These are phyloP conservation scores for Microcera coccophila DNA, from an alignment of 2,329 filamentous ascomycete genomes.

Conservation along the genomic window DNA sequence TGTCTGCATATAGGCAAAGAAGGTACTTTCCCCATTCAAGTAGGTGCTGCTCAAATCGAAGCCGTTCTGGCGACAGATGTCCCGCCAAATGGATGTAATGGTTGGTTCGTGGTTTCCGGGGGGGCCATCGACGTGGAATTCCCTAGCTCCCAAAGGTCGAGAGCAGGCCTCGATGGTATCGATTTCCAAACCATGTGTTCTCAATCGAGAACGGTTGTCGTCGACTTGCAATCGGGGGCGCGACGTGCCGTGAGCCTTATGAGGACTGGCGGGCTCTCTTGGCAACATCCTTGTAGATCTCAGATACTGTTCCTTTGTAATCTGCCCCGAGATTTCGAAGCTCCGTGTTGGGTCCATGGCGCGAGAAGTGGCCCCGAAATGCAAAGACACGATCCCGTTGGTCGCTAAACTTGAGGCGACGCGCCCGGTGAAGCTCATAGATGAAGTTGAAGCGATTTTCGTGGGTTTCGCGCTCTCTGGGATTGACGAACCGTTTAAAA, in stretches of 20 bases:
- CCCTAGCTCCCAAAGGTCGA: neutral
- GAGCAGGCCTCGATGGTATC: neutral
- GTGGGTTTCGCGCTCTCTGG: neutral
- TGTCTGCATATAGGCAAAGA: slow-evolving; percentile 1
- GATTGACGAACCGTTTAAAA: neutral
- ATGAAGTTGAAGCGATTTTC: slow-evolving; percentile 1
- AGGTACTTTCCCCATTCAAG: neutral
- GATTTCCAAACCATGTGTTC: neutral
- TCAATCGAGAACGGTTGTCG: neutral
- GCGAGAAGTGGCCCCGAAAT: neutral
- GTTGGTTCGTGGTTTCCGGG: neutral
- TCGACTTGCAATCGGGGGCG: neutral
- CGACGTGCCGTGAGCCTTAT: too few species aligned
- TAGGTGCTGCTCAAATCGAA: neutral
- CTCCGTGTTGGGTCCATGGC: neutral
- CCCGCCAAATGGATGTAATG: neutral
- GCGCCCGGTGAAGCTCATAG: slow-evolving; percentile 2
- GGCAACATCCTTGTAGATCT: neutral
- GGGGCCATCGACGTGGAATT: neutral
- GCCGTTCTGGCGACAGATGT: neutral
- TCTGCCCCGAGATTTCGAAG: neutral
- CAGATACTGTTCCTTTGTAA: neutral
- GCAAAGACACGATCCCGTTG: neutral
- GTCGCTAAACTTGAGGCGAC: neutral
- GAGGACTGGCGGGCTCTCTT: too few species aligned